These are phyloP conservation scores for Russula foetens DNA, from an alignment of 768 basidiomycete genomes.

Conservation along the genomic window DNA sequence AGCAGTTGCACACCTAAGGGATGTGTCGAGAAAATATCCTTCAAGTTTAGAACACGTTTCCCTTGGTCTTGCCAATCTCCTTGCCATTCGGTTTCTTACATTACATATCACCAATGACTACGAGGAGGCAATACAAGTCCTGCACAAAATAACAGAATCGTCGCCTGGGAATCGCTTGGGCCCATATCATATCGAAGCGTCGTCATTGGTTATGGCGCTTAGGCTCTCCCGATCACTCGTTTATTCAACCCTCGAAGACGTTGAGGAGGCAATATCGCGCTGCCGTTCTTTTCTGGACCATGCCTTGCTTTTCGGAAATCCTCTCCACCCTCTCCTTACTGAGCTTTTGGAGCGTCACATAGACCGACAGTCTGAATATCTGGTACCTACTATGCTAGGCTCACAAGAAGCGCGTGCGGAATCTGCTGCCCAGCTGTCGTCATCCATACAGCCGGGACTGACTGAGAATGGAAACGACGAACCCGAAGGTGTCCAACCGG, in stretches of 20 bases:
- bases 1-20: not conserved
- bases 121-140: not conserved
- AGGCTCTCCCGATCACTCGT: not conserved
- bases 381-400: not conserved
- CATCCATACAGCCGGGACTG: no score
- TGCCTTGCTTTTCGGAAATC: not conserved
- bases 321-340: not conserved
- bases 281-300: not conserved
- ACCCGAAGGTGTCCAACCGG: not conserved
- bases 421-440: not conserved
- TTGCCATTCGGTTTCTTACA: not conserved
- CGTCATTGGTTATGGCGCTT: not conserved
- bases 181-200: not conserved
- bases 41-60: not conserved
- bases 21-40: not conserved
- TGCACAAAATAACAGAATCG: not conserved
- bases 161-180: not conserved
- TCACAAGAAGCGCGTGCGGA: not conserved
- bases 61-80: not conserved
- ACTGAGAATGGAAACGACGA: no score
- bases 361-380: no score
- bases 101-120: not conserved
- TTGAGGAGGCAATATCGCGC: not conserved
- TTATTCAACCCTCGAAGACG: not conserved
- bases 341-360: not conserved